Evolutionary conservation across 768 basidiomycete species (phyloP).

Genomic region (Tricholoma sp.): DNA sequence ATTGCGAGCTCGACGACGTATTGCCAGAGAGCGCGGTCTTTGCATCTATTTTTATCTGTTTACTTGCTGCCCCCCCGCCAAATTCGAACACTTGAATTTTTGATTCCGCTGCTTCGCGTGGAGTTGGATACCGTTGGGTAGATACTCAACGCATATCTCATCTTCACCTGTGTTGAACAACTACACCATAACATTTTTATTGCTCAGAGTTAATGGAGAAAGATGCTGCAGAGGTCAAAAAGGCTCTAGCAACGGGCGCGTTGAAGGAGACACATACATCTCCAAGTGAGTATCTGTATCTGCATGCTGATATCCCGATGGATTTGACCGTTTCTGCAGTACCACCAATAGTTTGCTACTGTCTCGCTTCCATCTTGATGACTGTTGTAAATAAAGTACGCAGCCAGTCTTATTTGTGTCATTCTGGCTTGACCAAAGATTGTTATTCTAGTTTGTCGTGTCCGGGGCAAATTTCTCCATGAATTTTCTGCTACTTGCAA

Average conservation of each 20-base stretch:
- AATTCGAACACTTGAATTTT: no score
- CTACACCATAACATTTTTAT: neutral
- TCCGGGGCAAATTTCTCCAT: slow-evolving; percentile 92
- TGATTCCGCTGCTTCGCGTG: no score
- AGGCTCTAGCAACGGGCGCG: slow-evolving; percentile 30
- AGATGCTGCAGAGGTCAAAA: slow-evolving; percentile 29
- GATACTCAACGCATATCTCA: no score
- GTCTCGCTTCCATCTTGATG: slow-evolving; percentile 92
- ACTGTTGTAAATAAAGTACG: slow-evolving; percentile 93
- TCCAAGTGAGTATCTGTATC: slow-evolving; percentile 15
- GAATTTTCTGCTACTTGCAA: slow-evolving; percentile 91
- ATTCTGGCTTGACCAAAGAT: slow-evolving; percentile 22
- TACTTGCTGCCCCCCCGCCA: no score
- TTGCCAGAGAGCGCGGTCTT: neutral
- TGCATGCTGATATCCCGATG: neutral
- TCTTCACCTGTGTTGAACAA: no score
- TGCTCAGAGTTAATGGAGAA: slow-evolving; percentile 9
- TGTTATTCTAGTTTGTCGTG: slow-evolving; percentile 65
- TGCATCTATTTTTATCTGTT: no score
- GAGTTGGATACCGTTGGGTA: no score
- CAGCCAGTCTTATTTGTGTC: neutral
- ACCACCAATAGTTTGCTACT: slow-evolving; percentile 83
- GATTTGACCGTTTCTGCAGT: slow-evolving; percentile 39
- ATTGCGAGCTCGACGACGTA: slow-evolving; percentile 11
- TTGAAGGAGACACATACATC: slow-evolving; percentile 22